Evolutionary conservation across 371 early-diverging fungal species (phyloP), one percentile per base, ranked within the genome.

Genomic region (Zychaea mexicana): DNA sequence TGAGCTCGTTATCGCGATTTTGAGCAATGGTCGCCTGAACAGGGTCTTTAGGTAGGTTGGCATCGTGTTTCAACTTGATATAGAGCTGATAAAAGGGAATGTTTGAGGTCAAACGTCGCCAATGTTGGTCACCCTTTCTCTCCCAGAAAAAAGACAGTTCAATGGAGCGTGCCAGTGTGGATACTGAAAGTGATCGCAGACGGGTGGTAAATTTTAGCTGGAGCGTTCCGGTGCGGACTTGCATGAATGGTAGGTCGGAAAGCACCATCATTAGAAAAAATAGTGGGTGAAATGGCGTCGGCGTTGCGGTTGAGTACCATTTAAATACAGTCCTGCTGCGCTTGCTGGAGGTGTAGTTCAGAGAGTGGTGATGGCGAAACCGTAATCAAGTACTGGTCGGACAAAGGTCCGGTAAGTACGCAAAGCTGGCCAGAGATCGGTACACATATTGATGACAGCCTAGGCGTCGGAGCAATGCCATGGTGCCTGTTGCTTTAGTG

Each of bases 331-430:
- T 15, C 38, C 38, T 36, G 15, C 38, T 36, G 38, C 38, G 38
- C 7, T 15, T 36, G 38, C 7, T 7, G 28, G 21, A 26, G 46
- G 12, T n/a, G 47, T 21, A 61, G 54, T 53, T n/a, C n/a, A n/a
- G n/a, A n/a, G n/a, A n/a, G n/a, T n/a, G n/a, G n/a, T n/a, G n/a
- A n/a, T n/a, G n/a, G 65, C 69, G 2, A 69, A 36, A n/a, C 61
- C 69, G 36, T 68, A 68, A 39, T 68, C 68, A 10, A 68, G 21
- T 13, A 61, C 59, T 3, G 68, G 68, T 0, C 68, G 63, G 21
- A 68, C 63, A 45, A 68, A 68, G 12, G 53, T 42, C 8, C 57
- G 59, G 49, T 58, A 63, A 3, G 38, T 19, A 22, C 53, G 46
- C 5, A 61, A 52, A 12, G 61, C 61, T 46, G 52, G 45, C 28